A percentile compares a stretch with the other conserved stretches of the same genome.
Conservation (phyloP, 306 rosid species). For the Glycyrrhiza uralensis region DNA sequence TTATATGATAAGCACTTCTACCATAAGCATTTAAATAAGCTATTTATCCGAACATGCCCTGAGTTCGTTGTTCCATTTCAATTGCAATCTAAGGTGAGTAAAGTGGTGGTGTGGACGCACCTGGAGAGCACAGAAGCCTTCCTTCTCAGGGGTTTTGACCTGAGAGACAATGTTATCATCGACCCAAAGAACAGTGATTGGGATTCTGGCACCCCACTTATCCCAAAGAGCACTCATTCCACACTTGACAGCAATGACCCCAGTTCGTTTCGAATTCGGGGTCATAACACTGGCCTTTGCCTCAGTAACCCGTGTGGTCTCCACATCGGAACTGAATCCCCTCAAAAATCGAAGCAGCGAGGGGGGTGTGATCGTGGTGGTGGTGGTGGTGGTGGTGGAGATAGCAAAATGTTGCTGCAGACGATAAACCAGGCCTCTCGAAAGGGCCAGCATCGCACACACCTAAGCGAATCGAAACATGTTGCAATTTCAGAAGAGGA, state of each 20-base stretch:
- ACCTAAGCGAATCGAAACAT: no score
- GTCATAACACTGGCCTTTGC: conserved; percentile 56
- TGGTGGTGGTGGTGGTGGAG: neutral
- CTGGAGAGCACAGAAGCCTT: conserved; percentile 75
- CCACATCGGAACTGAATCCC: conserved; percentile 58
- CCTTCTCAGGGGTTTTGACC: conserved; percentile 84
- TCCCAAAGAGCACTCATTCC: conserved; percentile 97
- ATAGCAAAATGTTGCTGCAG: conserved; percentile 38
- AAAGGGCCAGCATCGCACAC: conserved; percentile 69
- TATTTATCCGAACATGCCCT: no score
- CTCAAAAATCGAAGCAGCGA: neutral
- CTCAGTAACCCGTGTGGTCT: conserved; percentile 41
- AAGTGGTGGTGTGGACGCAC: conserved; percentile 45
- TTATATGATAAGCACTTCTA: no score
- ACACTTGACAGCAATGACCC: conserved; percentile 80
- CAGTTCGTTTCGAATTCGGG: conserved; percentile 68
- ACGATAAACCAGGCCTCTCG: conserved; percentile 68
- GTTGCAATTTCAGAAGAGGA: no score
- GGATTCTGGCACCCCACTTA: conserved; percentile 95
- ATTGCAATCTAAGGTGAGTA: no score
- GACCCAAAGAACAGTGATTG: conserved; percentile 80
- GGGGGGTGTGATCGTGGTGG: no score
- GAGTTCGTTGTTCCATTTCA: neutral
- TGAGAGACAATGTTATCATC: conserved; percentile 95
- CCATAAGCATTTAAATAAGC: no score